Conservation (phyloP, 495 filamentous ascomycete genomes). For the Aspergillus taichungensis region DNA sequence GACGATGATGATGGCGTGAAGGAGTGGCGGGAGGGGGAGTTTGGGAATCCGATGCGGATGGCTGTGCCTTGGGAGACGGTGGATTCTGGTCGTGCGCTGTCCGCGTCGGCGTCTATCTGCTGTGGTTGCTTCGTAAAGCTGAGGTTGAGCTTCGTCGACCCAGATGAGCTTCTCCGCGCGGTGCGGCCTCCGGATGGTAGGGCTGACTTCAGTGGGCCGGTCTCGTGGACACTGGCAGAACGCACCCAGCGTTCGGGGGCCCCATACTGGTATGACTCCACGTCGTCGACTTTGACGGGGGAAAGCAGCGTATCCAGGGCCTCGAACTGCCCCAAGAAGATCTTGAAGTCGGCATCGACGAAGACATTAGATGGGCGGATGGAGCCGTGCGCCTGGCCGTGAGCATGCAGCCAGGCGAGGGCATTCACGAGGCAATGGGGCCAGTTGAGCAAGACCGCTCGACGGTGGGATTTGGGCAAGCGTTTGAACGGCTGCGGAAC, state of each 20-base stretch:
- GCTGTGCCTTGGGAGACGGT: constrained; percentile 32
- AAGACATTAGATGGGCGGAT: constrained; percentile 79
- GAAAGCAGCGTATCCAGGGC: constrained; percentile 49
- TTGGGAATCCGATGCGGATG: constrained; percentile 27
- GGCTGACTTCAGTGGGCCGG: constrained; percentile 14
- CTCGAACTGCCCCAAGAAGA: constrained; percentile 68
- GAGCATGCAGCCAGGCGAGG: constrained; percentile 65
- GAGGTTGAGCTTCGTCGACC: constrained; percentile 15
- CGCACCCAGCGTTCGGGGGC: constrained; percentile 70
- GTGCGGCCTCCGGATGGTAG: constrained; percentile 44
- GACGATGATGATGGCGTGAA: constrained; percentile 30
- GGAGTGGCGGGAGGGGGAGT: constrained; percentile 30
- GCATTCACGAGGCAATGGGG: constrained; percentile 78
- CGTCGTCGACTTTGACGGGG: constrained; percentile 49
- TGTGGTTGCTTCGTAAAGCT: constrained; percentile 15
- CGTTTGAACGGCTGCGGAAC: constrained; percentile 58
- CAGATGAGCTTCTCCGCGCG: constrained; percentile 19
- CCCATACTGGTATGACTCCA: constrained; percentile 80
- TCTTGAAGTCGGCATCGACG: constrained; percentile 59
- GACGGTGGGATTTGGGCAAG: constrained; percentile 61
- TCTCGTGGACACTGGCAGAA: constrained; percentile 26
- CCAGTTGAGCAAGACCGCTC: constrained; percentile 68
- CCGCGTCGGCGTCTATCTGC: constrained; percentile 12
- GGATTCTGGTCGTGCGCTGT: constrained; percentile 22
- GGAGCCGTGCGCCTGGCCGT: constrained; percentile 64